Evolutionary conservation across 768 basidiomycete genomes (phyloP).

Genomic region (Suillus subaureus): DNA sequence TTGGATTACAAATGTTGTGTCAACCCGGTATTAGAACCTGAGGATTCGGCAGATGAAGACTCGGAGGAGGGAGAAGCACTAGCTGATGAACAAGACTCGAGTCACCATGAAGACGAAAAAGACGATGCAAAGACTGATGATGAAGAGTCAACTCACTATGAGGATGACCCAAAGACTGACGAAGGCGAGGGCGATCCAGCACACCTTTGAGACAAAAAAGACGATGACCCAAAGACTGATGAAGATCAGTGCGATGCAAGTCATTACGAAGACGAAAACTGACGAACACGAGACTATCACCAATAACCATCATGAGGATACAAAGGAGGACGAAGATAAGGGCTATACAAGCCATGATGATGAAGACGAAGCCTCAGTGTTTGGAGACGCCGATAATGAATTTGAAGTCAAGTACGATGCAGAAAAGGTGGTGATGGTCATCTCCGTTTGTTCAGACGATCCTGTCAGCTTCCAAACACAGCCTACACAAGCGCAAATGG

Average conservation of each 20-base stretch:
- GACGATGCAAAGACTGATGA: too few relatives aligned
- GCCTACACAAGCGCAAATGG: not conserved
- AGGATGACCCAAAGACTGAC: too few relatives aligned
- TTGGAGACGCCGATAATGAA: not conserved
- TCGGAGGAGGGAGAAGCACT: not conserved
- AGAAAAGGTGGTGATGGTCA: not conserved
- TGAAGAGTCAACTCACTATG: not conserved
- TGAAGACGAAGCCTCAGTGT: not conserved
- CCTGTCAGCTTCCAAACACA: not conserved
- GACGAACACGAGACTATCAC: not conserved
- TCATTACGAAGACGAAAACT: not conserved
- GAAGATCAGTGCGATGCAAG: not conserved
- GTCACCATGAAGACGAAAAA: too few relatives aligned
- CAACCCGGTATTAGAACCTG: not conserved
- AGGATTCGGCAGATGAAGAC: not conserved
- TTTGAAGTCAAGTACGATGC: not conserved
- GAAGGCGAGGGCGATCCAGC: too few relatives aligned
- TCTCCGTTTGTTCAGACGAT: conserved; percentile 1
- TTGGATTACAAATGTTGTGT: not conserved
- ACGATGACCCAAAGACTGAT: not conserved
- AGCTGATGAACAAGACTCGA: not conserved
- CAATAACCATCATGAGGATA: not conserved
- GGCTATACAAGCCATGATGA: not conserved
- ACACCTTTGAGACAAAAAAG: not conserved
- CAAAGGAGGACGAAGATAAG: not conserved